Conservation (phyloP, 2,329 filamentous ascomycete species). For the Mariannaea sp. region DNA sequence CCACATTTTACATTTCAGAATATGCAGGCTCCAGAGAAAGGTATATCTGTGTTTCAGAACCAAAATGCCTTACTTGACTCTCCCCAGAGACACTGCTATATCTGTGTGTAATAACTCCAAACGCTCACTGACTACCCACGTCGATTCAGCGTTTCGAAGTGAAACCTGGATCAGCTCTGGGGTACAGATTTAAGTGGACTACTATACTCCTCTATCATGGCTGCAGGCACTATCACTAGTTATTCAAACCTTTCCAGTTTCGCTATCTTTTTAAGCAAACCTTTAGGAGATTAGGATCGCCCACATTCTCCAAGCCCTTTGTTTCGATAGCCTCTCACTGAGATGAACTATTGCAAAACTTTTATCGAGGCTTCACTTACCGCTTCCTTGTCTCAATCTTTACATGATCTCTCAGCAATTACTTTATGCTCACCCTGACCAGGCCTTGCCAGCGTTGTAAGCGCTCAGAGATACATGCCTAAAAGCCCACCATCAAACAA, state of each 20-base stretch:
- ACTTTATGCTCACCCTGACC: too few species aligned
- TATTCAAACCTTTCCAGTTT: conserved; percentile 22
- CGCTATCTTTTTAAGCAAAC: conserved; percentile 7
- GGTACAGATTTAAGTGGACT: conserved; percentile 28
- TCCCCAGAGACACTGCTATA: not conserved
- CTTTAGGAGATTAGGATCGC: conserved; percentile 9
- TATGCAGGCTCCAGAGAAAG: conserved; percentile 2
- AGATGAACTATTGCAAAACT: conserved; percentile 12
- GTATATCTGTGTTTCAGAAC: not conserved
- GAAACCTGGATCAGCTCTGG: conserved; percentile 14
- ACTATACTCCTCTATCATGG: conserved; percentile 16
- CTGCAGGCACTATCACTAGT: conserved; percentile 34
- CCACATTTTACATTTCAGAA: conserved; percentile 4
- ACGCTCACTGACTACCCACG: not conserved
- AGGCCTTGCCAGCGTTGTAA: too few species aligned
- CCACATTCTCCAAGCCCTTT: conserved; percentile 17
- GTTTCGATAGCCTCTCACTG: not conserved
- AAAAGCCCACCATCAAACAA: too few species aligned
- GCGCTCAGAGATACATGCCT: too few species aligned
- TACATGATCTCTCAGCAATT: conserved; percentile 10
- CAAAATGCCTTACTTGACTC: not conserved
- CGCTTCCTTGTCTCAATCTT: conserved; percentile 7
- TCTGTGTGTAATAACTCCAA: not conserved
- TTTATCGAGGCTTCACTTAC: conserved; percentile 7
- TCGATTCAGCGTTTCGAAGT: conserved; percentile 7